phyloP scores from a whole-genome alignment of 2,329 filamentous ascomycete species.

The Verticillium tricorpus region DNA sequence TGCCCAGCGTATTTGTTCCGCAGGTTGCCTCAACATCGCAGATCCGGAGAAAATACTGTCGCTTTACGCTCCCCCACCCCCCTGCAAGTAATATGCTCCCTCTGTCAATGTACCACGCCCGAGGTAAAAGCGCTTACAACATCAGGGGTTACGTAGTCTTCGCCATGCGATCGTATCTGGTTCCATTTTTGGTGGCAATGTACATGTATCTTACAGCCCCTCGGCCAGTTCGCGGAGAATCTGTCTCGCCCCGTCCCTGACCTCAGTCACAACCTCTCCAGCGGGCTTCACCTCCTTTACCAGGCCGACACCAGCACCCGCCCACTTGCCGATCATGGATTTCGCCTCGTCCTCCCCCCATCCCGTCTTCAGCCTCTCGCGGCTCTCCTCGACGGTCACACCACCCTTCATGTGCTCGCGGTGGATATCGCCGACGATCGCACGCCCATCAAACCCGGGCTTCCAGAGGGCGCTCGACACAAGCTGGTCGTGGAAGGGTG shows the following conservation, averaged over 20 bases:
- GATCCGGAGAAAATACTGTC: no score
- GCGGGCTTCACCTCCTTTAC: conserved; percentile 35
- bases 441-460: conserved; percentile 38
- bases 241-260: conserved; percentile 30
- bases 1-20: no score
- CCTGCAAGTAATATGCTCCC: no score
- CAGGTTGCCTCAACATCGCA: no score
- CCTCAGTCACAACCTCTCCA: conserved; percentile 37
- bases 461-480: conserved; percentile 34
- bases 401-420: conserved; percentile 23
- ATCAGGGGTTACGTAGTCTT: no score
- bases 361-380: conserved; percentile 30
- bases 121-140: no score
- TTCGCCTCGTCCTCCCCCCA: conserved; percentile 26
- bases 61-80: no score
- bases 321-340: conserved; percentile 31
- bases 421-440: conserved; percentile 33
- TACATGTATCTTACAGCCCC: conserved; percentile 6
- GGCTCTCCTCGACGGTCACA: conserved; percentile 2
- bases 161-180: no score
- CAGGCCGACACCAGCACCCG: conserved; percentile 39
- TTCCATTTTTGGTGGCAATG: neutral
- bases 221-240: conserved; percentile 24
- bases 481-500: conserved; percentile 38
- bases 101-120: no score